Evolutionary conservation across 768 basidiomycete species (phyloP), one percentile per base, ranked within the genome.

Genomic region (Sarcomyxa edulis): DNA sequence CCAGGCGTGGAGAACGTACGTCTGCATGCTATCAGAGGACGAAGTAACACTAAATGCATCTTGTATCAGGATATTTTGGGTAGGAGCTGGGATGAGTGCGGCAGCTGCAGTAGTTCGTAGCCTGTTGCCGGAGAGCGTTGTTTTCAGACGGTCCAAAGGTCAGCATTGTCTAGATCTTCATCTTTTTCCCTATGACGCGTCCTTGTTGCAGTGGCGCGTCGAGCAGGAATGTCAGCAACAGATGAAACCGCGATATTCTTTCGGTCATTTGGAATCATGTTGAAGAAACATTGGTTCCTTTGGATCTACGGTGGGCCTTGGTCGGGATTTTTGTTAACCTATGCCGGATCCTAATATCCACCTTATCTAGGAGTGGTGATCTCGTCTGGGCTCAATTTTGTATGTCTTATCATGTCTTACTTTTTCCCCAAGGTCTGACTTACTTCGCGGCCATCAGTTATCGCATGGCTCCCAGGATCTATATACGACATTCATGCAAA

Each of bases 401-500:
- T 46, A 27, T 28, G 45, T 27, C 20, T 26, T 12, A 5, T 25
- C 25, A 26, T 24, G 16, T 10, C 7, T 7, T 14, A 31, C 30
- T 31, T 11, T 5, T 7, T 14, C 25, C 2, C 14, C 15, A 7
- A 10, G 8, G 6, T 39, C 7, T 18, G 7, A 31, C 16, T n/a
- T 21, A 6, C 15, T 23, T 6, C 11, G 25, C 10, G 7, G 26
- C 7, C 12, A 16, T 24, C 32, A 50, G 46, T 28, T 48, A 28
- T 32, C 47, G 8, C 37, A 42, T 34, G 38, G 43, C 26, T 46
- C 44, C 10, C 39, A 68, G 58, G 74, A 76, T 54, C 47, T 76
- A 15, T 80, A 79, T 49, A 78, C 81, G 15, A 79, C 75, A 6
- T 81, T 76, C 50, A 56, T 81, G 43, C 50, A 70, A 39, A 55